Percentiles rank a stretch among this genome's conserved stretches.
phyloP scores from a whole-genome alignment of 2,329 filamentous ascomycete genomes.

The Zymoseptoria ardabiliae region DNA sequence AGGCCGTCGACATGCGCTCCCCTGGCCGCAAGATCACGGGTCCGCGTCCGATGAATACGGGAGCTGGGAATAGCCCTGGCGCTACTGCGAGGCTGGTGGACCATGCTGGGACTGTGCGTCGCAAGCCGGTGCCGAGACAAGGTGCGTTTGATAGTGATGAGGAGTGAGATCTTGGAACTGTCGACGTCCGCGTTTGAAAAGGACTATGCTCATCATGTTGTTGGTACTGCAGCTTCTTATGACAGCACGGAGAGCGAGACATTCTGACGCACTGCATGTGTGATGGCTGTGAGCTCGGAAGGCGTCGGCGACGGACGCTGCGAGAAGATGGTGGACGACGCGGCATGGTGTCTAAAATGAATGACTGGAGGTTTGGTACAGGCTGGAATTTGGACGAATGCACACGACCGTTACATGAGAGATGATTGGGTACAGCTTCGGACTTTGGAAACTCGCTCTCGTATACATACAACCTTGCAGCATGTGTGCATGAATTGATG shows the following conservation, averaged over 20 bases:
- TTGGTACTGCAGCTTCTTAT: conserved; percentile 8
- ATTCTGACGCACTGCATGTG: conserved; percentile 7
- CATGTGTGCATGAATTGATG: too few species aligned
- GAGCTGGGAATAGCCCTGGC: conserved; percentile 21
- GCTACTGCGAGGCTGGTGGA: conserved; percentile 2
- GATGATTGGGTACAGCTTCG: too few species aligned
- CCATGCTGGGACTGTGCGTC: conserved; percentile 18
- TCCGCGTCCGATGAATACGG: conserved; percentile 41
- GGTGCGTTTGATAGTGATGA: conserved; percentile 7
- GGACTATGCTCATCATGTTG: not conserved
- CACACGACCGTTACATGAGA: too few species aligned
- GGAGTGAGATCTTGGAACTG: too few species aligned
- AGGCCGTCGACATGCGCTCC: conserved; percentile 25
- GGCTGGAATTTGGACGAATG: too few species aligned
- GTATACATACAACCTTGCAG: too few species aligned
- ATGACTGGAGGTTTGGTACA: too few species aligned
- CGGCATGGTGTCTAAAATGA: too few species aligned
- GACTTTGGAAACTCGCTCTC: too few species aligned
- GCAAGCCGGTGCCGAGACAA: conserved; percentile 25
- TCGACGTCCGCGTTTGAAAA: too few species aligned
- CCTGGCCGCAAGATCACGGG: conserved; percentile 42
- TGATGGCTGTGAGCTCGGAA: too few species aligned
- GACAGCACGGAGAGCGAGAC: conserved; percentile 20
- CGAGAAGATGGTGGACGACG: too few species aligned
- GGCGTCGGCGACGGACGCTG: not conserved